Evolutionary conservation across 331 rosid species (phyloP), one percentile per base, ranked within the genome.

Genomic region (Quercus lobata): DNA sequence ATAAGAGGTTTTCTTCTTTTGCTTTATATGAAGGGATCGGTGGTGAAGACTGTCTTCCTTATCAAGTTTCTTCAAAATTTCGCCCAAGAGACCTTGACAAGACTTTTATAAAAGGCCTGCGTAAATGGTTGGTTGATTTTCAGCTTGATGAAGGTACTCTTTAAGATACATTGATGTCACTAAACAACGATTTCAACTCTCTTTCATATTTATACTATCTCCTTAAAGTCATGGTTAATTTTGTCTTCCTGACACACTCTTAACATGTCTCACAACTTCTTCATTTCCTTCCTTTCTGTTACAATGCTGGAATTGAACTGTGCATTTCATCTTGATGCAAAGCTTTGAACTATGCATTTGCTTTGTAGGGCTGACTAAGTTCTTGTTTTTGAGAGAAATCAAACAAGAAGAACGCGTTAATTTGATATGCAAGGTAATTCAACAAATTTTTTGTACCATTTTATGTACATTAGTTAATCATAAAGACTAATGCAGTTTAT

Each of bases 91-190:
- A 86, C 17, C 65, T 75, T 16, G 92, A 87, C 80, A 78, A 77
- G 69, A 71, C 2, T 57, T 69, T 76, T 35, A 32, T 90, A 49
- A 49, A 6, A 34, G 61, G 77, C n/a, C 86, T 92, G 77, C 84
- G 98, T 85, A 87, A 80, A 73, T 94, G 96, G 94, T 53, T 86
- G 52, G 69, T 35, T 61, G 78, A 75, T 85, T 87, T 87, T n/a
- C 80, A 77, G 74, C 68, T 74, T 34, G 70, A 17, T 54, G 88
- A 85, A 90, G 97, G 97, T 94, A 81, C 54, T 63, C 2, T 60
- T 60, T 54, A 35, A 32, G 27, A 18, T 78, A 71, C 57, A 7
- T 60, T 78, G 49, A 57, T 58, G 14, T 72, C 29, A 25, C 27
- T 35, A 49, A 73, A 71, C 58, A 30, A 57, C 56, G 44, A 27